Evolutionary conservation across 139 green algal species (phyloP).

Genomic region (Coccomyxa sp.): DNA sequence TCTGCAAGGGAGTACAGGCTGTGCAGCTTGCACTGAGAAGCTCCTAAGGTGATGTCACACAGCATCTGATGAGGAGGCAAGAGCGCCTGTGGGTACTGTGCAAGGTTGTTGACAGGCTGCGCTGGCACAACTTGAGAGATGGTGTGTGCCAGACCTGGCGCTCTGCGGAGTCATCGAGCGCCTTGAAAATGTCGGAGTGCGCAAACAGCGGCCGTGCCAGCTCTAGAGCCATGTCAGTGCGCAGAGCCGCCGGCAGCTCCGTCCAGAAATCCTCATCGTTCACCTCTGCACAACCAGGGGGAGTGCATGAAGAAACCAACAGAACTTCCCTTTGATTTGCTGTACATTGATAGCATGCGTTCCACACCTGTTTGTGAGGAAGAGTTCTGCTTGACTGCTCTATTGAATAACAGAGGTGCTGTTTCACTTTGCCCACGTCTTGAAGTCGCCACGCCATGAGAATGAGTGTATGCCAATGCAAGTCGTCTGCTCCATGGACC

Average conservation of each 20-base stretch:
- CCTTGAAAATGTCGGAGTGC: background rate
- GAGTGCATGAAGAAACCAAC: background rate
- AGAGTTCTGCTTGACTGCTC: too few species aligned
- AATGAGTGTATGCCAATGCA: too few species aligned
- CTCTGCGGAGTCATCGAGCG: background rate
- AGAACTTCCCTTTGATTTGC: background rate
- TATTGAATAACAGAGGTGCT: too few species aligned
- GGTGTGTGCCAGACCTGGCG: background rate
- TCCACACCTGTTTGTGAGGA: too few species aligned
- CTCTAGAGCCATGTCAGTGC: background rate
- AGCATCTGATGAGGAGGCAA: too few species aligned
- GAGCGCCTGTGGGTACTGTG: too few species aligned
- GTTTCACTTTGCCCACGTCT: background rate
- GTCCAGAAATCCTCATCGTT: background rate
- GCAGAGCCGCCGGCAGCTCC: slow-evolving; percentile 5
- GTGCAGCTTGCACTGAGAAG: too few species aligned
- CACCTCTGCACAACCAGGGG: background rate
- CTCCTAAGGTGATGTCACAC: too few species aligned
- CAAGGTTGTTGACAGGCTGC: too few species aligned
- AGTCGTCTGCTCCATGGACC: too few species aligned
- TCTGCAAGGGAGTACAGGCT: too few species aligned
- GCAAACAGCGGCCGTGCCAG: background rate
- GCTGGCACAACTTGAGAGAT: background rate
- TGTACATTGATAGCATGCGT: background rate
- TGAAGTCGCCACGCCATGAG: background rate